Evolutionary conservation across 163 green algal genomes (phyloP), one percentile per base, ranked within the genome.

Genomic region (Chlorella variabilis): DNA sequence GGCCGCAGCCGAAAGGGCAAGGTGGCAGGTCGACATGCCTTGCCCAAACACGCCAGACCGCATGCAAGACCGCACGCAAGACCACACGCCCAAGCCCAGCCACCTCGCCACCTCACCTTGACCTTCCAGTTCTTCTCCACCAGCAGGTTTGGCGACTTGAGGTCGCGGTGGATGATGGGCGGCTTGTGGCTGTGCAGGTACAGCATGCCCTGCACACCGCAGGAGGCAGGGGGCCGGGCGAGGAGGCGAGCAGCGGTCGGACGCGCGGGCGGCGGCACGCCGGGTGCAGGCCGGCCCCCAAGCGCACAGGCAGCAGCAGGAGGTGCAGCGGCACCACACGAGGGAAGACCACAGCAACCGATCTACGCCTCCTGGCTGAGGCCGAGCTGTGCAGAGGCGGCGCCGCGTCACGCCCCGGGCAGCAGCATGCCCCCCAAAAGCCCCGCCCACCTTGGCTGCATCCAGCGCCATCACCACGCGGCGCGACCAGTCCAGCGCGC

Each of bases 111-210:
- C 27, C 61, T 23, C 62, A 75, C 87, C 71, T 94, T 95, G 78
- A 91, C 88, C 39, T 83, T 82, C 82, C 92, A 94, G 81, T 95
- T 86, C 67, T 86, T 82, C 51, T 90, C 89, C 51, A 97, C 90
- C 29, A 97, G 86, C 66, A 96, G 81, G 77, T 95, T 95, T 29
- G 90, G 91, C 20, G 68, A 86, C 80, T 94, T 94, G 33, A 94
- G 77, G 76, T 94, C 91, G 6, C 90, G 66, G 84, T 96, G 93
- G 67, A 95, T 86, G 75, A 96, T 92, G 69, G 84, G 56, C 0
- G 88, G 89, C 65, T 89, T 85, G 79, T 90, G 84, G 23, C 67
- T 83, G 65, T 93, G 89, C 61, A 93, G 82, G 77, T 91, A 85
- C 62, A 90, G 80, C 89, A 93, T 91, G 66, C 87, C 89, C 84